Evolutionary conservation across 2,329 filamentous ascomycete genomes (phyloP).

Genomic region (Colletotrichum theobromicola): DNA sequence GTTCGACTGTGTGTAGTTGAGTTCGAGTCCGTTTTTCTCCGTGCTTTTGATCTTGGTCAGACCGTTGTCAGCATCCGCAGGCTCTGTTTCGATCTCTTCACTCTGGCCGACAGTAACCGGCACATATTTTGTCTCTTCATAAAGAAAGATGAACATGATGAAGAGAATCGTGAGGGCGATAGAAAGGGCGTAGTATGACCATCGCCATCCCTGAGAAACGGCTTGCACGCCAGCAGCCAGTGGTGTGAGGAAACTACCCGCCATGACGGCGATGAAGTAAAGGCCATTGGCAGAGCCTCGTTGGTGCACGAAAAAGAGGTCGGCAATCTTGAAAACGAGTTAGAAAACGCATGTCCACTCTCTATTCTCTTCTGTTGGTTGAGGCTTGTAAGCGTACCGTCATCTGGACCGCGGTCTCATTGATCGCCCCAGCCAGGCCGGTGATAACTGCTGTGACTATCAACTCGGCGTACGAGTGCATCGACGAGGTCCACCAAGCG

Average conservation of each 20-base stretch:
- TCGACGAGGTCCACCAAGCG: slow-evolving; percentile 19
- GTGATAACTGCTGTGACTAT: slow-evolving; percentile 26
- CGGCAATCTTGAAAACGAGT: slow-evolving; percentile 24
- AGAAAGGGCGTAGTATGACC: slow-evolving; percentile 32
- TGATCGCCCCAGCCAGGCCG: slow-evolving; percentile 41
- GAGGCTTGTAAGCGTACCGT: slow-evolving; percentile 23
- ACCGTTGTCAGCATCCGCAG: neutral
- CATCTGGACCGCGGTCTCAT: slow-evolving; percentile 42
- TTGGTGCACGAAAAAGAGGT: slow-evolving; percentile 36
- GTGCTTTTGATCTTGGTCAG: neutral
- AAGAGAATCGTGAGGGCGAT: slow-evolving; percentile 27
- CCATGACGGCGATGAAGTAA: slow-evolving; percentile 35
- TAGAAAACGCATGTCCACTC: neutral
- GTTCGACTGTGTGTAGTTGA: neutral
- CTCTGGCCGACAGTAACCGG: slow-evolving; percentile 16
- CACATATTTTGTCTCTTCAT: slow-evolving; percentile 36
- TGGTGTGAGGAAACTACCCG: slow-evolving; percentile 32
- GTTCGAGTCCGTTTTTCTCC: neutral
- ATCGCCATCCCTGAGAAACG: slow-evolving; percentile 31
- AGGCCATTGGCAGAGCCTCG: slow-evolving; percentile 33
- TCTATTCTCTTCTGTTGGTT: neutral
- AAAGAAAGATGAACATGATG: slow-evolving; percentile 25
- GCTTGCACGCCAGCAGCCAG: slow-evolving; percentile 30
- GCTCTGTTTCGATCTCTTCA: slow-evolving; percentile 10
- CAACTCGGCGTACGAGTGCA: slow-evolving; percentile 11